Evolutionary conservation across 352 stramenopile species (phyloP).

Genomic region (Pelagophyceae sp.): DNA sequence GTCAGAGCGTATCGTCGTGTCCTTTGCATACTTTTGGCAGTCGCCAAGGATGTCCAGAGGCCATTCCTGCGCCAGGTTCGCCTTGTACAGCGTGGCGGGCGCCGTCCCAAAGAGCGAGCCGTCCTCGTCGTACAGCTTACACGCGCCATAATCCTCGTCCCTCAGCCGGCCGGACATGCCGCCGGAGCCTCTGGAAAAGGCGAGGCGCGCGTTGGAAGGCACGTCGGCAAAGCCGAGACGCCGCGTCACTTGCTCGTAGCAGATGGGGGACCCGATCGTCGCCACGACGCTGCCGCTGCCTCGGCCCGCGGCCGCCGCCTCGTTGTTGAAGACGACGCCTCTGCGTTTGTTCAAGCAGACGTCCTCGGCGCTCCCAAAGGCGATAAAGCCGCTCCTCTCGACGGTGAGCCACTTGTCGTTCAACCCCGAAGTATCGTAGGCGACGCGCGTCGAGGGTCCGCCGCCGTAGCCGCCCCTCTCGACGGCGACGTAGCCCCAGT

Average conservation of each 20-base stretch:
- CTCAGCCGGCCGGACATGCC: background rate
- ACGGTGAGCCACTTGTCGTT: background rate
- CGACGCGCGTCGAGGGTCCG: background rate
- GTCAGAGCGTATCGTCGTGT: background rate
- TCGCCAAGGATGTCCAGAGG: background rate
- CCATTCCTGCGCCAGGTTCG: background rate
- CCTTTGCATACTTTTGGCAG: background rate
- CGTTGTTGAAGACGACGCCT: slow-evolving; percentile 14
- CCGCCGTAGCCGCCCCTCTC: slow-evolving; percentile 11
- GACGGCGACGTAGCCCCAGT: slow-evolving; percentile 1
- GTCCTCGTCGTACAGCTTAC: slow-evolving; percentile 19
- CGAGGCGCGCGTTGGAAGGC: background rate
- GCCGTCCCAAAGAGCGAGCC: background rate
- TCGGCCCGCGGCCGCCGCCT: background rate
- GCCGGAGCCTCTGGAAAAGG: slow-evolving; percentile 4
- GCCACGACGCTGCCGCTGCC: background rate
- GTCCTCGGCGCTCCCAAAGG: background rate
- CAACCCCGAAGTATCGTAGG: background rate
- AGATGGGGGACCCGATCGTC: background rate
- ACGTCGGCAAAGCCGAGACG: background rate
- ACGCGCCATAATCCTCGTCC: background rate
- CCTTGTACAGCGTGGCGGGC: background rate
- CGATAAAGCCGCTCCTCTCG: background rate
- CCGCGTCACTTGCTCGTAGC: background rate
- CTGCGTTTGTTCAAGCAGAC: background rate